Base-by-base conservation (phyloP, 164 flowering plant species). In the Akebia trifoliata region DNA sequence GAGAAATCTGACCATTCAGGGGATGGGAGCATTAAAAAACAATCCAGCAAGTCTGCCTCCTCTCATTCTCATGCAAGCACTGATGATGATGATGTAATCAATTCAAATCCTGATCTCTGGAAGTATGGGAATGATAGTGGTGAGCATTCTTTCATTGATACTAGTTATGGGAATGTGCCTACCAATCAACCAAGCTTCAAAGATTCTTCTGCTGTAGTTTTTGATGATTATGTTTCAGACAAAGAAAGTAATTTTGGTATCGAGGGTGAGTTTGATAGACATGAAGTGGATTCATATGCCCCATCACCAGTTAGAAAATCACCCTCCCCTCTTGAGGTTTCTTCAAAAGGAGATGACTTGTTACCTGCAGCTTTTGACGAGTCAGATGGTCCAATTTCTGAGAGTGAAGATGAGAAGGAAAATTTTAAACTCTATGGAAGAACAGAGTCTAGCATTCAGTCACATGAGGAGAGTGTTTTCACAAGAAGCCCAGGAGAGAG, bases 151-250 rank as follows among this genome's bases (percentile, higher is more conserved):
- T 71, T 62, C 62, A 56, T 17, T 45, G 59, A 24, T 49, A 25
- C 22, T 43, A 62, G 59, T 50, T 63, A 59, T 21, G 65, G 45
- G 43, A 49, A 54, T 29, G 18, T 4, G 32, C 68, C 48, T 22
- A 32, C 43, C n/a, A 32, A 57, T 44, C 69, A 71, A 54, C 60
- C 69, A 39, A 54, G 39, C 50, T 59, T 60, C n/a, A 42, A 59
- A 60, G 62, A 63, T 51, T 34, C 38, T 65, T 50, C 66, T 66
- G 18, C 65, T 51, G 76, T 50, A 24, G 68, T 64, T 56, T 90
- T 76, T 77, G 95, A 90, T 75, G 83, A 81, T 20, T 78, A 57
- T 64, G 81, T 63, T 50, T 77, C 87, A 36, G 87, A 85, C 36
- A 73, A 60, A 46, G 86, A 78, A 40, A 37, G 61, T 8, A 25